phyloP scores from a whole-genome alignment of 2,329 filamentous ascomycete species.

The Fusarium algeriense region DNA sequence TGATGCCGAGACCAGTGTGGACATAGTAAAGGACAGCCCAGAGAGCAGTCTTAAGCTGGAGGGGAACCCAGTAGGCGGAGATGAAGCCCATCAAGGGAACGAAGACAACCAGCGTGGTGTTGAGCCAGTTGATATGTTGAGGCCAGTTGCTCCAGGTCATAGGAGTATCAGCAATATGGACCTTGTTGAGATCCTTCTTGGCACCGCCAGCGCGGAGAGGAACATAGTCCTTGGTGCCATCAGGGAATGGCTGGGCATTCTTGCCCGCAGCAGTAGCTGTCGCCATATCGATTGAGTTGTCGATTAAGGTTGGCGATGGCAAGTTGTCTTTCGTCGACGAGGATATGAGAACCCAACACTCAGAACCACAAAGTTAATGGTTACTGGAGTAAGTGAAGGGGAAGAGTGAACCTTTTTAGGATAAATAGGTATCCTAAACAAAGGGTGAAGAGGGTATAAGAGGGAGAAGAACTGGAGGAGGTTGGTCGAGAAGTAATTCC shows the following conservation, averaged over 20 bases:
- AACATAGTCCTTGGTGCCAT: constrained; percentile 69
- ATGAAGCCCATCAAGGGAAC: constrained; percentile 81
- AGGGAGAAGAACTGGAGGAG: constrained; percentile 25
- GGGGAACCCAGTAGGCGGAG: constrained; percentile 81
- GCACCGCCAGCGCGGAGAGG: constrained; percentile 55
- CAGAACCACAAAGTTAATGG: constrained; percentile 37
- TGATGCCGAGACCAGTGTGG: constrained; percentile 84
- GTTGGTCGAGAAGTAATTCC: constrained; percentile 21
- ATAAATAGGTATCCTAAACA: constrained; percentile 35
- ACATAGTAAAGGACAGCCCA: constrained; percentile 86
- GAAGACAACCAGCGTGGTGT: constrained; percentile 82
- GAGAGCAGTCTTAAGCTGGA: constrained; percentile 76
- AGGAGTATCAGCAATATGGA: constrained; percentile 84
- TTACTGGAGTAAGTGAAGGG: constrained; percentile 33
- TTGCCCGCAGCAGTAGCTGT: constrained; percentile 56
- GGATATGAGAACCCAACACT: constrained; percentile 28
- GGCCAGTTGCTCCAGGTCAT: constrained; percentile 88
- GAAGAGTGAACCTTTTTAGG: constrained; percentile 30
- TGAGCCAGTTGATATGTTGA: constrained; percentile 95
- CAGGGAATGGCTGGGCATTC: constrained; percentile 57
- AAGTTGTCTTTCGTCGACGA: constrained; percentile 31
- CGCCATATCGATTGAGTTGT: constrained; percentile 48
- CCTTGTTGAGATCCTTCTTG: constrained; percentile 51
- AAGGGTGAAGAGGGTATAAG: constrained; percentile 15
- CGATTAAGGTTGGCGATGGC: constrained; percentile 19